These are phyloP conservation scores for Nigrograna mackinnonii DNA, from an alignment of 2,329 filamentous ascomycete genomes.

Conservation along the genomic window DNA sequence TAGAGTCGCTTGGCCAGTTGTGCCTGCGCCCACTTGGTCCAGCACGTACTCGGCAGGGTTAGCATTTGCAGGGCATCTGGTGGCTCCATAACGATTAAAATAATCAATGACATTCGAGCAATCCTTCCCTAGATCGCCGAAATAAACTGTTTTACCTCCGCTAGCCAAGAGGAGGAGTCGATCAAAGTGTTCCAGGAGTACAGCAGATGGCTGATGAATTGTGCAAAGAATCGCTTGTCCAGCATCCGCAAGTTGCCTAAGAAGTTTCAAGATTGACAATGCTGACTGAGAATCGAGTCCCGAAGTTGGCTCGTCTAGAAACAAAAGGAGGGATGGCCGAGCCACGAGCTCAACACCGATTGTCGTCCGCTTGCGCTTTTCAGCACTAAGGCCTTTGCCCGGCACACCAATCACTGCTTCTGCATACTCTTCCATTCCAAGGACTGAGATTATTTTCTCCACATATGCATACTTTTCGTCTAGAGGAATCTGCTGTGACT, in stretches of 20 bases:
- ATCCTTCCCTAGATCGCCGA: slow-evolving; percentile 73
- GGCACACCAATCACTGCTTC: slow-evolving; percentile 10
- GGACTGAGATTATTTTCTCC: slow-evolving; percentile 5
- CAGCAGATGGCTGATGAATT: slow-evolving; percentile 79
- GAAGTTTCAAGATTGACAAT: slow-evolving; percentile 13
- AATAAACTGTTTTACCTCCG: slow-evolving; percentile 76
- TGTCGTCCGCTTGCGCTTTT: slow-evolving; percentile 65
- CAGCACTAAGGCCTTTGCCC: slow-evolving; percentile 30
- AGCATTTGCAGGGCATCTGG: slow-evolving; percentile 63
- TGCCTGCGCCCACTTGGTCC: slow-evolving; percentile 49
- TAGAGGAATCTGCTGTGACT: slow-evolving; percentile 1
- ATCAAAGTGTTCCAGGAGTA: slow-evolving; percentile 86
- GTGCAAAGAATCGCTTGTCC: slow-evolving; percentile 68
- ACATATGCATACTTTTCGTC: slow-evolving; percentile 8
- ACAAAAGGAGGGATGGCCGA: slow-evolving; percentile 8
- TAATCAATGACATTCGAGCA: slow-evolving; percentile 67
- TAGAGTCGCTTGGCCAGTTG: slow-evolving; percentile 41
- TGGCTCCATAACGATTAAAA: slow-evolving; percentile 70
- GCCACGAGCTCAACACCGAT: slow-evolving; percentile 51
- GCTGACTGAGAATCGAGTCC: slow-evolving; percentile 60
- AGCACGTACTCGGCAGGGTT: slow-evolving; percentile 13
- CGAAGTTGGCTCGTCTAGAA: slow-evolving; percentile 66
- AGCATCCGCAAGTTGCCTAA: slow-evolving; percentile 47
- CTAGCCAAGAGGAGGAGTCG: slow-evolving; percentile 73
- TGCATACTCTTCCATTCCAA: slow-evolving; percentile 5